Base-by-base conservation (phyloP, 2,329 filamentous ascomycete genomes). In the Paecilomyces sp. region DNA sequence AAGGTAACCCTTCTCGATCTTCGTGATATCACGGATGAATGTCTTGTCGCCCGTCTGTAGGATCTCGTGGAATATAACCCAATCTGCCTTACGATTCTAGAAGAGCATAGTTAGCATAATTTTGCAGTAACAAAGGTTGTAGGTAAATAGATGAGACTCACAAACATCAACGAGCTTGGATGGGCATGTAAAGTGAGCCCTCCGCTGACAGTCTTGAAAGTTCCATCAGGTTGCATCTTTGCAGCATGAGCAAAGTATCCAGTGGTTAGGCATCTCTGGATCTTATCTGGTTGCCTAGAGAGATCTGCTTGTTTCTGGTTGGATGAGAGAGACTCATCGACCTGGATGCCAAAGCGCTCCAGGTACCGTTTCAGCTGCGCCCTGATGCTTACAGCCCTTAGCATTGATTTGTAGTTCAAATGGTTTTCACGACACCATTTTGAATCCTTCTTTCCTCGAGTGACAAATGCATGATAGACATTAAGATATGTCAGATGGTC, bases 161-260 rank as follows among this genome's bases (percentile, higher is more conserved):
- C 80, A 80, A 97, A 97, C 86, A 97, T 91, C 66, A 97, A 77
- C 47, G 90, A 95, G 70, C 86, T 96, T 0, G 94, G 94, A 75
- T 99, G 94, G 24, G 92, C 91, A 78, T 96, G 85, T 57, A 97
- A 79, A 3, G 86, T 84, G 56, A 88, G 88, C 47, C 86, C 86
- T 31, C 91, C 91, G 62, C 88, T 87, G n/a, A 96, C 87, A 56
- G 91, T 93, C 66, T 85, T 86, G 73, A 96, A 97, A 3, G 86
- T 92, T 13, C 94, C 94, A 78, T 97, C 93, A 0, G 90, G 83
- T 74, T 95, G 91, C 92, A 97, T 97, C 70, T 88, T 87, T 53
- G 94, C 94, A 3, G 91, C 92, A 72, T 97, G 91, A 0, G 92
- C 88, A 75, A 97, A 99, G 75, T 91, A 97, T 0, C 93, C 94